Evolutionary conservation across 176 grass and related monocot genomes (phyloP).

Genomic region (Lolium perenne): DNA sequence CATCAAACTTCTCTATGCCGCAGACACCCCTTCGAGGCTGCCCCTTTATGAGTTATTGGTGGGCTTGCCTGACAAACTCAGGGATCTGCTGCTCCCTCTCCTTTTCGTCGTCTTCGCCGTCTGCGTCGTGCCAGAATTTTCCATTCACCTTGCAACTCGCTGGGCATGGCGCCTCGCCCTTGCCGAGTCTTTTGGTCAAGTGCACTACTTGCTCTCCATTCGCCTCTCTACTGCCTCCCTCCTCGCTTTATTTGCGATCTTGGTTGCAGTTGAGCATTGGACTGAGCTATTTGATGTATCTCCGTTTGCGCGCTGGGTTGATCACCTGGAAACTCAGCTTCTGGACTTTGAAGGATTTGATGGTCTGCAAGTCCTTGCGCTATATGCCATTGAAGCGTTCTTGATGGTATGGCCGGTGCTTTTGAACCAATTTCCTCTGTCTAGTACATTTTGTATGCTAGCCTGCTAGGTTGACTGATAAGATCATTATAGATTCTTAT

Average conservation of each 20-base stretch:
- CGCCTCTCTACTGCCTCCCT: neutral
- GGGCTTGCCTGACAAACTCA: constrained; percentile 15
- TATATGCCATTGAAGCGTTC: constrained; percentile 28
- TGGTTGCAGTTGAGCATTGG: neutral
- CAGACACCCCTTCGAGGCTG: constrained; percentile 25
- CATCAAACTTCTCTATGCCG: constrained; percentile 35
- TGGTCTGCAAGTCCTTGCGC: constrained; percentile 28
- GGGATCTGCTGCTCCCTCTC: constrained; percentile 24
- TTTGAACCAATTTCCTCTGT: neutral
- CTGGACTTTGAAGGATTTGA: constrained; percentile 32
- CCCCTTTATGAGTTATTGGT: constrained; percentile 32
- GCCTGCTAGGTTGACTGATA: neutral
- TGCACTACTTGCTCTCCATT: constrained; percentile 29
- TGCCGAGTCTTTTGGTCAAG: constrained; percentile 7
- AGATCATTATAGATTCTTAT: neutral
- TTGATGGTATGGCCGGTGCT: constrained; percentile 12
- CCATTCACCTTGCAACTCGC: constrained; percentile 27
- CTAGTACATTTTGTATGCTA: neutral
- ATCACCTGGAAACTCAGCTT: constrained; percentile 16
- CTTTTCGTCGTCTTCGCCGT: constrained; percentile 17
- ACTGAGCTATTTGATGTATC: constrained; percentile 22
- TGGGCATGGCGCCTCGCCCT: constrained; percentile 37
- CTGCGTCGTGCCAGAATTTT: constrained; percentile 27
- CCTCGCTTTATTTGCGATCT: neutral
- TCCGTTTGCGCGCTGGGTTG: constrained; percentile 22